phyloP scores from a whole-genome alignment of 345 rosid species.

The Orychophragmus violaceus region DNA sequence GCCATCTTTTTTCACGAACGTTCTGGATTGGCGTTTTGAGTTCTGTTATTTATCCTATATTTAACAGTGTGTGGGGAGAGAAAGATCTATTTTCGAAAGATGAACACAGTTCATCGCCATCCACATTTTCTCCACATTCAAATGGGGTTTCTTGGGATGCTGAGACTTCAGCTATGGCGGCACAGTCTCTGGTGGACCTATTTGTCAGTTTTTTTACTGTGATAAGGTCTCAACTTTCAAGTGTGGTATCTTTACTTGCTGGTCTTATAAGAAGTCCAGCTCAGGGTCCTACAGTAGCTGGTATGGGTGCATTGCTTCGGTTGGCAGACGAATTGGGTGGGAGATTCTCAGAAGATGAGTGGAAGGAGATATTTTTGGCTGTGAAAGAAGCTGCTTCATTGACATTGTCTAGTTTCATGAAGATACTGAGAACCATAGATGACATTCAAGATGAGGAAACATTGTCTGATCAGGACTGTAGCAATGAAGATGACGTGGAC shows the following conservation, averaged over 20 bases:
- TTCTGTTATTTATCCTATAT: constrained; percentile 63
- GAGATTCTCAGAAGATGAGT: constrained; percentile 67
- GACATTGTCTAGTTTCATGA: constrained; percentile 59
- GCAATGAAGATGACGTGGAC: constrained; percentile 56
- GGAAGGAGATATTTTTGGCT: constrained; percentile 55
- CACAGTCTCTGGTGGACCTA: constrained; percentile 70
- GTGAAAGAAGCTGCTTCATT: constrained; percentile 67
- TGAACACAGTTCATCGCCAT: constrained; percentile 34
- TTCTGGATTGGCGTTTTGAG: constrained; percentile 63
- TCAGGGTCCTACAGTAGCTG: constrained; percentile 78
- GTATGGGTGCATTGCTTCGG: constrained; percentile 59
- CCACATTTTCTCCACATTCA: constrained; percentile 35
- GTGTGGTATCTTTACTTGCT: constrained; percentile 56
- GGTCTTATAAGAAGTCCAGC: constrained; percentile 65
- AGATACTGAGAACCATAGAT: constrained; percentile 65
- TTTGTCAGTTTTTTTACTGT: constrained; percentile 52
- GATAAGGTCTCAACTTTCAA: constrained; percentile 57
- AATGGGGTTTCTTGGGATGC: constrained; percentile 67
- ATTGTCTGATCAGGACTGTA: constrained; percentile 55
- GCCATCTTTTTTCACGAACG: constrained; percentile 73
- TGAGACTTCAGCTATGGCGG: constrained; percentile 67
- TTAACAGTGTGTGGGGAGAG: constrained; percentile 40
- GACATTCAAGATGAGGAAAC: constrained; percentile 49
- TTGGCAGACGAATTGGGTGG: constrained; percentile 61
- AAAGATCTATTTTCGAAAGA: constrained; percentile 37